A percentile compares a stretch with the other conserved stretches of the same genome.
These are phyloP conservation scores for Fusarium anthophilum DNA, from an alignment of 2,329 filamentous ascomycete species.

Conservation along the genomic window DNA sequence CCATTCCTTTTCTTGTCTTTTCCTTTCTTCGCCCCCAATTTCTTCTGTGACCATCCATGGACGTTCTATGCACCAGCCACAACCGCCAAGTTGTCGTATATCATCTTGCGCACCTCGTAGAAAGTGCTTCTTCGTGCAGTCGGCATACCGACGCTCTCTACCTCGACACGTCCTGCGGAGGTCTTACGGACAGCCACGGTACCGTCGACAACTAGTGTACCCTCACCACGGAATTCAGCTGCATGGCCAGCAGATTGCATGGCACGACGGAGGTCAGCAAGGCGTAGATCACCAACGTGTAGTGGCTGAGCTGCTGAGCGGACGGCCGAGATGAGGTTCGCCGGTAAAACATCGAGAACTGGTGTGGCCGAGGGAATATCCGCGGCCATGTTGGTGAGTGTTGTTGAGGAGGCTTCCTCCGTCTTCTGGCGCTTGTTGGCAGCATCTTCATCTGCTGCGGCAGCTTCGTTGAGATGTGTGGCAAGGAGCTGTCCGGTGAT, in stretches of 20 bases:
- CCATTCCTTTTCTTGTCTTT: background rate
- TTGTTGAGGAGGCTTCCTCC: constrained; percentile 44
- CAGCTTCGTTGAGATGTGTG: constrained; percentile 51
- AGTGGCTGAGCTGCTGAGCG: constrained; percentile 85
- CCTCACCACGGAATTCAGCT: constrained; percentile 93
- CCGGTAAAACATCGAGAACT: constrained; percentile 64
- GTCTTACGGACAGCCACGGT: constrained; percentile 90
- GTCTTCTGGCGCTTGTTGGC: constrained; percentile 62
- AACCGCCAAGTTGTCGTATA: constrained; percentile 93
- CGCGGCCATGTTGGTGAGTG: constrained; percentile 36
- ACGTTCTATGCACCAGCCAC: constrained; percentile 73
- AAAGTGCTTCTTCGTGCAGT: constrained; percentile 70
- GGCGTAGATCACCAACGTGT: constrained; percentile 90
- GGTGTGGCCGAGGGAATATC: constrained; percentile 51
- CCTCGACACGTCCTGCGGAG: constrained; percentile 84
- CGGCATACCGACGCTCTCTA: constrained; percentile 75
- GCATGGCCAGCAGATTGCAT: constrained; percentile 85
- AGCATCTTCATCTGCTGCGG: constrained; percentile 53
- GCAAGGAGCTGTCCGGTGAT: constrained; percentile 76
- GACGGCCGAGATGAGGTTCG: constrained; percentile 73
- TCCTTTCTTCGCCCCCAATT: background rate
- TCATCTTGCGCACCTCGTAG: constrained; percentile 86
- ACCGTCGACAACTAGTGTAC: constrained; percentile 88
- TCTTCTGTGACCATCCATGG: background rate
- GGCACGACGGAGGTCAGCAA: constrained; percentile 86